Evolutionary conservation across 2,329 filamentous ascomycete genomes (phyloP).

Genomic region (Sarocladium brachiariae): DNA sequence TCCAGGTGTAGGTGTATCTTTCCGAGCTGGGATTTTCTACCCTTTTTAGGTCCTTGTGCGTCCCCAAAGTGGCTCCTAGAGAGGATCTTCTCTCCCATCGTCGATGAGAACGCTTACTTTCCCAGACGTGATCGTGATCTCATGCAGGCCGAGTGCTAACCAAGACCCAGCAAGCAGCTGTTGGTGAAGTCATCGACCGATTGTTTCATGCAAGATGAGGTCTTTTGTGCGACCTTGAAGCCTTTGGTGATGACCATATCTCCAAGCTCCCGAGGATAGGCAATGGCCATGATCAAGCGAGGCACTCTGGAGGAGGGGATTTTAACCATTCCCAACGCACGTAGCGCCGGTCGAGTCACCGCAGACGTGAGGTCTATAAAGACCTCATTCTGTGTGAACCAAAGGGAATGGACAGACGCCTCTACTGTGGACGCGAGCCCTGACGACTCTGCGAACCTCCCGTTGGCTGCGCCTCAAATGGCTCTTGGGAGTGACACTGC

Average conservation of each 20-base stretch:
- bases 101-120: neutral
- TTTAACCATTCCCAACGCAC: too few species aligned
- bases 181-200: neutral
- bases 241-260: too few species aligned
- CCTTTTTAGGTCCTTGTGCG: neutral
- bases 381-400: too few species aligned
- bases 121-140: neutral
- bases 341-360: too few species aligned
- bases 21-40: too few species aligned
- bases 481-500: neutral
- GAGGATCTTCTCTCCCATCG: neutral
- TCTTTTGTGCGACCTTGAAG: neutral
- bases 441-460: too few species aligned
- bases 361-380: too few species aligned
- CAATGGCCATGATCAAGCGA: too few species aligned
- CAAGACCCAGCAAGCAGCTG: neutral
- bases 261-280: too few species aligned
- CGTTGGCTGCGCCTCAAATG: neutral
- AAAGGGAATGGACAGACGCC: too few species aligned
- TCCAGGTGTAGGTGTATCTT: too few species aligned
- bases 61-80: neutral
- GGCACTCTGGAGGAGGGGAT: too few species aligned
- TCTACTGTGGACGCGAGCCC: neutral
- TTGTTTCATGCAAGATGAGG: neutral
- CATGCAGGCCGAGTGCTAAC: neutral